Evolutionary conservation across 108 stramenopile species (phyloP).

Genomic region (Schizochytrium sp.): DNA sequence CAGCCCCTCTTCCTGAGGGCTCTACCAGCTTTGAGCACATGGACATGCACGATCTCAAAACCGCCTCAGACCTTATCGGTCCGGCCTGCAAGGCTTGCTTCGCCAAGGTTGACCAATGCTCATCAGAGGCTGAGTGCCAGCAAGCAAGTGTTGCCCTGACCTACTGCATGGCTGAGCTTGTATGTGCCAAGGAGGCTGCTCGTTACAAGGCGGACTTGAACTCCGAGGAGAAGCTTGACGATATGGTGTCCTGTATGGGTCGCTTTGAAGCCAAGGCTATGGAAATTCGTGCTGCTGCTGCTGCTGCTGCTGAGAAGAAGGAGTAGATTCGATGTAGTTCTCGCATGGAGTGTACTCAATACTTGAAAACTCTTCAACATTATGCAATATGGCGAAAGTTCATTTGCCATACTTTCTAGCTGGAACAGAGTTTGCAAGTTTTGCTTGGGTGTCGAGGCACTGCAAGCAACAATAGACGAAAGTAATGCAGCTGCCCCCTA

Average conservation of each 20-base stretch:
- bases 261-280: constrained; percentile 27
- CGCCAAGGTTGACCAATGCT: constrained; percentile 75
- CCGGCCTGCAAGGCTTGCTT: constrained; percentile 74
- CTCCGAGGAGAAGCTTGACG: neutral
- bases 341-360: too few species aligned
- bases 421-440: too few species aligned
- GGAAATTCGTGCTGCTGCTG: neutral
- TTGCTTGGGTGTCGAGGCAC: too few species aligned
- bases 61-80: constrained; percentile 69
- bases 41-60: neutral
- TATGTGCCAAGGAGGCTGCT: constrained; percentile 77
- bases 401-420: too few species aligned
- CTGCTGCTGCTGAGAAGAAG: neutral
- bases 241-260: constrained; percentile 53
- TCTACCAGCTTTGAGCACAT: constrained; percentile 72
- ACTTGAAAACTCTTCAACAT: too few species aligned
- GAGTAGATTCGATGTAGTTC: too few species aligned
- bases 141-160: constrained; percentile 86
- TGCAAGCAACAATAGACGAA: too few species aligned
- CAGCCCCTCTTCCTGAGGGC: constrained; percentile 64
- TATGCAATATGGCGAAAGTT: too few species aligned
- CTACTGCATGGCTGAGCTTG: constrained; percentile 83
- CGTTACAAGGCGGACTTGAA: neutral
- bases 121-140: constrained; percentile 80
- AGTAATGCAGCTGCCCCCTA: too few species aligned